phyloP scores from a whole-genome alignment of 179 eudicot species.

The Silene coronaria region DNA sequence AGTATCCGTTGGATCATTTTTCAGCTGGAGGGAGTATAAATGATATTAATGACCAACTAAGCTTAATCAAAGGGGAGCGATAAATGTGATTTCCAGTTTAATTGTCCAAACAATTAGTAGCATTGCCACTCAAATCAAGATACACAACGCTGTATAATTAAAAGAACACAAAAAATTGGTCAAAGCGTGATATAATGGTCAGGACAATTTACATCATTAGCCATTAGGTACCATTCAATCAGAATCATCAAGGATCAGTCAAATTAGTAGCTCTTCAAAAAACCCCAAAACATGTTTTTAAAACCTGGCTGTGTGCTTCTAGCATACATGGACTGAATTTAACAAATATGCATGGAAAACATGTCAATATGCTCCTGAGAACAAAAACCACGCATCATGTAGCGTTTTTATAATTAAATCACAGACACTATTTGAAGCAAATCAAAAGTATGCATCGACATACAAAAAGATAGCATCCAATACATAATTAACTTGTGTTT shows the following conservation, averaged over 20 bases:
- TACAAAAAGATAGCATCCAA: not conserved
- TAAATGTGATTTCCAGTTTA: not conserved
- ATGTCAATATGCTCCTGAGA: not conserved
- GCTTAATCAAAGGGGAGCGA: not conserved
- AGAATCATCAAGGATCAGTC: not conserved
- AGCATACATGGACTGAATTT: not conserved
- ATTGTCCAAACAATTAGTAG: not conserved
- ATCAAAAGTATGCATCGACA: not conserved
- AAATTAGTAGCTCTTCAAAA: not conserved
- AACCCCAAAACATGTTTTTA: not conserved
- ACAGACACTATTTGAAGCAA: not conserved
- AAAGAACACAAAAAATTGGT: not conserved
- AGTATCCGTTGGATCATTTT: not conserved
- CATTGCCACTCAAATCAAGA: not conserved
- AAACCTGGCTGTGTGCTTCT: not conserved
- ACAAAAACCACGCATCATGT: not conserved
- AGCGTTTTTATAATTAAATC: not conserved
- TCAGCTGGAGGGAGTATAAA: not conserved
- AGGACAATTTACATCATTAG: not conserved
- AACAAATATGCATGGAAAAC: not conserved
- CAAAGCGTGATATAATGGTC: not conserved
- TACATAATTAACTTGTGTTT: not conserved
- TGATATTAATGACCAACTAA: not conserved
- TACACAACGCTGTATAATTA: not conserved
- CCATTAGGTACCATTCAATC: not conserved